A percentile compares a stretch with the other conserved stretches of the same genome.
Conservation (phyloP, 192 early-diverging fungal genomes). For the Backusella tuberculispora region DNA sequence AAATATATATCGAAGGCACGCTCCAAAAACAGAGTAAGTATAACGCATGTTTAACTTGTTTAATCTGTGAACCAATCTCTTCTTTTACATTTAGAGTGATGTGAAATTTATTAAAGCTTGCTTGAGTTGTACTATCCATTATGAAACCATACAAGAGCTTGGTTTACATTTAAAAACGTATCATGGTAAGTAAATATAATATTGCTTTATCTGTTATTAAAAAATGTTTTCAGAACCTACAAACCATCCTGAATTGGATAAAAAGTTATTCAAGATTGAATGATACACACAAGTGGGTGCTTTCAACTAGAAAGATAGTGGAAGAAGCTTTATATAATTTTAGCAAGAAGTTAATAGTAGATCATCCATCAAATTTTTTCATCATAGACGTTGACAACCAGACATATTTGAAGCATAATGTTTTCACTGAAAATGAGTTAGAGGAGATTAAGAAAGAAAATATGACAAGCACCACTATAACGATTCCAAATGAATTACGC, state of each 20-base stretch:
- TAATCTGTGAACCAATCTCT: slow-evolving; percentile 11
- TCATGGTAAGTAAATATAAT: slow-evolving; percentile 20
- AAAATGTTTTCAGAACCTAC: not conserved
- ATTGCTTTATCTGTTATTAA: slow-evolving; percentile 19
- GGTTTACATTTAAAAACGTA: slow-evolving; percentile 16
- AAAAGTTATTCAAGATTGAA: slow-evolving; percentile 25
- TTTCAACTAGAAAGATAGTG: slow-evolving; percentile 32
- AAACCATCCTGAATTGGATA: slow-evolving; percentile 22
- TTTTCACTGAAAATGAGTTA: slow-evolving; percentile 31
- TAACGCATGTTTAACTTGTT: not conserved
- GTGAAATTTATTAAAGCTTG: slow-evolving; percentile 19
- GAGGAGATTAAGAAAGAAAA: slow-evolving; percentile 31
- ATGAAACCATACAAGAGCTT: slow-evolving; percentile 20
- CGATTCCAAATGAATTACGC: slow-evolving; percentile 22
- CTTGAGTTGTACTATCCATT: slow-evolving; percentile 16
- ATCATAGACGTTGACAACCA: slow-evolving; percentile 34
- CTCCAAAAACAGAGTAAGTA: slow-evolving; percentile 13
- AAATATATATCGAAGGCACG: slow-evolving; percentile 14
- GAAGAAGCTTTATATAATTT: slow-evolving; percentile 31
- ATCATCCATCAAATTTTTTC: slow-evolving; percentile 32
- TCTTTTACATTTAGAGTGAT: slow-evolving; percentile 9
- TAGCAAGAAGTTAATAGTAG: too few relatives aligned
- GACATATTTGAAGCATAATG: slow-evolving; percentile 27
- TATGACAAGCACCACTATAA: slow-evolving; percentile 22
- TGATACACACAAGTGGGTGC: slow-evolving; percentile 24